These are phyloP conservation scores for Extremus antarcticus DNA, from an alignment of 495 filamentous ascomycete species.

Conservation along the genomic window DNA sequence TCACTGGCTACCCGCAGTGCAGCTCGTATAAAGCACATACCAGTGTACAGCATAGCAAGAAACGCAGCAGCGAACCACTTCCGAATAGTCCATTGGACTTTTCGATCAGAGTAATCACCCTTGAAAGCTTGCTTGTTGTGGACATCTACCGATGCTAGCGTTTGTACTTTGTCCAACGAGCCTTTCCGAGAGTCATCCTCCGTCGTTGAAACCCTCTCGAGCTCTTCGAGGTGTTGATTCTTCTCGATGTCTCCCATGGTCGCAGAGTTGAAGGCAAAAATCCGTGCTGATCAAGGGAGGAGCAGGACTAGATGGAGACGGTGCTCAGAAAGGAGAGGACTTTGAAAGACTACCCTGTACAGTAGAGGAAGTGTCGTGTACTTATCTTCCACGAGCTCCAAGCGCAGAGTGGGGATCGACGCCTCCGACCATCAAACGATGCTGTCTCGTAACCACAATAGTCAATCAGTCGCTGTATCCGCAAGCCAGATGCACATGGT, in stretches of 20 bases:
- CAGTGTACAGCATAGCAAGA: slow-evolving; percentile 24
- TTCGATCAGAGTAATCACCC: slow-evolving; percentile 26
- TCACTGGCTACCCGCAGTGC: neutral
- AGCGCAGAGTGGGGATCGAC: neutral
- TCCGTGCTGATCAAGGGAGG: neutral
- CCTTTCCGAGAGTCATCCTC: neutral
- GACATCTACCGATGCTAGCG: slow-evolving; percentile 18
- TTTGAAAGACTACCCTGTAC: neutral
- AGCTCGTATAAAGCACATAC: slow-evolving; percentile 5
- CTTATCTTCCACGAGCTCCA: neutral
- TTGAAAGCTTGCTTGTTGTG: slow-evolving; percentile 20
- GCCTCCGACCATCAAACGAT: neutral
- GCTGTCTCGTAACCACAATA: neutral
- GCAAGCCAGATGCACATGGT: neutral
- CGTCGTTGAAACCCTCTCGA: neutral
- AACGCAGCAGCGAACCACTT: slow-evolving; percentile 20
- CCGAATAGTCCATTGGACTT: slow-evolving; percentile 16
- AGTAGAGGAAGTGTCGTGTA: neutral
- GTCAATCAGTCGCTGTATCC: neutral
- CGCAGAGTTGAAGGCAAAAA: too few relatives aligned
- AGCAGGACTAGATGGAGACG: too few relatives aligned
- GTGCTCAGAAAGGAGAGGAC: neutral
- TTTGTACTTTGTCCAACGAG: neutral
- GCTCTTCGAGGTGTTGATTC: neutral
- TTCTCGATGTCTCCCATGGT: neutral